These are phyloP conservation scores for Fusarium temperatum DNA, from an alignment of 2,329 filamentous ascomycete genomes.

Conservation along the genomic window DNA sequence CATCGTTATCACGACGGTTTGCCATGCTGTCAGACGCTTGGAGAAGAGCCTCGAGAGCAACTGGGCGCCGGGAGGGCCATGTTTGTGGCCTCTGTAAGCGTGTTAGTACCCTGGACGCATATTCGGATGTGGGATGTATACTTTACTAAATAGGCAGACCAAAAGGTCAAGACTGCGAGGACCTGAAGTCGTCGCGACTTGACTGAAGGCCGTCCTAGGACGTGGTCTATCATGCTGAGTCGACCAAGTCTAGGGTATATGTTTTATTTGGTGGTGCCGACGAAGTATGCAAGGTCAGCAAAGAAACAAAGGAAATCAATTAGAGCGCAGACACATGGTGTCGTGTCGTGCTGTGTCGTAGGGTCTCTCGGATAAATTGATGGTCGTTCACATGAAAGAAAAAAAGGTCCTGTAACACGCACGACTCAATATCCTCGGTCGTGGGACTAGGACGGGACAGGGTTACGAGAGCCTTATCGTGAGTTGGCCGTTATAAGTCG, in stretches of 20 bases:
- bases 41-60: slow-evolving; percentile 76
- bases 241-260: not conserved
- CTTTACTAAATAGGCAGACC: slow-evolving; percentile 85
- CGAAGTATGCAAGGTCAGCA: not conserved
- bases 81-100: slow-evolving; percentile 75
- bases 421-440: slow-evolving; percentile 31
- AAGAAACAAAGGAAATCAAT: slow-evolving; percentile 21
- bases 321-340: slow-evolving; percentile 27
- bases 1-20: slow-evolving; percentile 85
- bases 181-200: slow-evolving; percentile 94
- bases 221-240: slow-evolving; percentile 77
- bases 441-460: slow-evolving; percentile 16
- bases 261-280: not conserved
- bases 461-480: slow-evolving; percentile 4
- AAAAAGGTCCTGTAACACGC: slow-evolving; percentile 1
- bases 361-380: slow-evolving; percentile 12
- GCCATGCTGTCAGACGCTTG: slow-evolving; percentile 83
- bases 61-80: slow-evolving; percentile 84
- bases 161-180: slow-evolving; percentile 88
- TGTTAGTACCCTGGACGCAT: slow-evolving; percentile 24
- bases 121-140: slow-evolving; percentile 49
- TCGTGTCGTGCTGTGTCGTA: not conserved
- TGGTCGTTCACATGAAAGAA: slow-evolving; percentile 40
- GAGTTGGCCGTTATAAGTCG: slow-evolving; percentile 8
- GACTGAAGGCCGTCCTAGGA: slow-evolving; percentile 87